These are phyloP conservation scores for Candida golubevii DNA, from an alignment of 805 yeast species.

Conservation along the genomic window DNA sequence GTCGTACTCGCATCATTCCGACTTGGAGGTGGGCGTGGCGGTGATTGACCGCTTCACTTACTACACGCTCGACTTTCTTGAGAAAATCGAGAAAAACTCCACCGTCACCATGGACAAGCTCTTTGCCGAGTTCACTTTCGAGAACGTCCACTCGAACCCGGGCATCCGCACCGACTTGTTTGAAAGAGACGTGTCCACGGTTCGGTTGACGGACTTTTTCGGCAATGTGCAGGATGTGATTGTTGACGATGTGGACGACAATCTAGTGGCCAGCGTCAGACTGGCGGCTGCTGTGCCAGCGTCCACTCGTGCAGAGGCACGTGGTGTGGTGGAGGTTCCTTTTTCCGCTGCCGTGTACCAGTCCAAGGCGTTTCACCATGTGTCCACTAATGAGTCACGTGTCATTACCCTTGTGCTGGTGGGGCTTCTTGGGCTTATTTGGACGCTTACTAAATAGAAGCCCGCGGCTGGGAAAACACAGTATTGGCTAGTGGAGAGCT, in stretches of 20 bases:
- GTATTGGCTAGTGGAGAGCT: too few relatives aligned
- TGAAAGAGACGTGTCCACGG: conserved; percentile 60
- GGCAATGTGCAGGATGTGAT: conserved; percentile 85
- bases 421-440: conserved; percentile 14
- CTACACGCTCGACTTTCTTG: conserved; percentile 83
- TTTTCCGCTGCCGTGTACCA: conserved; percentile 7
- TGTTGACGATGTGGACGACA: conserved; percentile 53
- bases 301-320: background rate
- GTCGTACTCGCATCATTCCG: conserved; percentile 94
- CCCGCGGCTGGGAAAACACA: too few relatives aligned
- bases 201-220: conserved; percentile 85
- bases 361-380: conserved; percentile 13
- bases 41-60: conserved; percentile 96
- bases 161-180: conserved; percentile 87
- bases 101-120: conserved; percentile 73
- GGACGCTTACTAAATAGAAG: conserved; percentile 15
- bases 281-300: background rate
- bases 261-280: conserved; percentile 26
- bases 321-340: conserved; percentile 2
- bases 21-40: conserved; percentile 93
- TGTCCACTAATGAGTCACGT: conserved; percentile 13
- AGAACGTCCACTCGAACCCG: conserved; percentile 83
- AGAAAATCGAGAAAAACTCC: conserved; percentile 72
- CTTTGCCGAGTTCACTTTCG: conserved; percentile 79
- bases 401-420: conserved; percentile 14